These are phyloP conservation scores for Phaeosphaeria sp. DNA, from an alignment of 2,329 filamentous ascomycete genomes.

Conservation along the genomic window DNA sequence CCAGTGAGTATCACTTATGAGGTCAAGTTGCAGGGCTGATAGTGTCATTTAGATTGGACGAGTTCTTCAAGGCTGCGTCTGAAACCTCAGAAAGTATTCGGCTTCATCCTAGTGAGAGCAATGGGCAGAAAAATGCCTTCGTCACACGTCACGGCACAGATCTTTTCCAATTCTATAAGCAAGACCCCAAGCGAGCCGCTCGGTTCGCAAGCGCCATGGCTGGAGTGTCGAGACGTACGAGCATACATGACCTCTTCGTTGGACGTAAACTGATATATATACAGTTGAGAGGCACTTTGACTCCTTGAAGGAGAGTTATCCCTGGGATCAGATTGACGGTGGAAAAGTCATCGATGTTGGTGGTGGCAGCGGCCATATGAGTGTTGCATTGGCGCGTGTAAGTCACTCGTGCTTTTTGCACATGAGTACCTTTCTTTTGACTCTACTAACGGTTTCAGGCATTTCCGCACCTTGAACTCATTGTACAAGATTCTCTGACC, in stretches of 20 bases:
- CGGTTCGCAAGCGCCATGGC: slow-evolving; percentile 42
- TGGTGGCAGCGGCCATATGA: slow-evolving; percentile 33
- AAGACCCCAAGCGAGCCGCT: slow-evolving; percentile 28
- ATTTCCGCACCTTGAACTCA: slow-evolving; percentile 20
- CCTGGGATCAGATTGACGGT: slow-evolving; percentile 28
- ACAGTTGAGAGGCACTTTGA: slow-evolving; percentile 32
- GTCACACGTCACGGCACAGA: slow-evolving; percentile 24
- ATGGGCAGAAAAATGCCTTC: slow-evolving; percentile 27
- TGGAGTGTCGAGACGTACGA: slow-evolving; percentile 23
- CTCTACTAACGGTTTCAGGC: background rate
- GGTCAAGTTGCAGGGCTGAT: background rate
- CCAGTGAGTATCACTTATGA: slow-evolving; percentile 11
- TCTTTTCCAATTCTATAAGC: slow-evolving; percentile 35
- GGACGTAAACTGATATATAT: background rate
- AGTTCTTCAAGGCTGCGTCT: slow-evolving; percentile 37
- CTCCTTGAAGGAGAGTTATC: slow-evolving; percentile 30
- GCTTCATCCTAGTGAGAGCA: slow-evolving; percentile 6
- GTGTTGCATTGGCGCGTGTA: slow-evolving; percentile 18
- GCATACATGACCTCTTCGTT: background rate
- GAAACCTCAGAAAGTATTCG: slow-evolving; percentile 19
- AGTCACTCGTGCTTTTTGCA: slow-evolving; percentile 12
- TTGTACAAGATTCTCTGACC: slow-evolving; percentile 24
- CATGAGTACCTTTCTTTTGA: background rate
- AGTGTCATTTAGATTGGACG: slow-evolving; percentile 25
- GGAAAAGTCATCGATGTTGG: slow-evolving; percentile 41